phyloP scores from a whole-genome alignment of 441 rosid species.

The Brassica balearica region DNA sequence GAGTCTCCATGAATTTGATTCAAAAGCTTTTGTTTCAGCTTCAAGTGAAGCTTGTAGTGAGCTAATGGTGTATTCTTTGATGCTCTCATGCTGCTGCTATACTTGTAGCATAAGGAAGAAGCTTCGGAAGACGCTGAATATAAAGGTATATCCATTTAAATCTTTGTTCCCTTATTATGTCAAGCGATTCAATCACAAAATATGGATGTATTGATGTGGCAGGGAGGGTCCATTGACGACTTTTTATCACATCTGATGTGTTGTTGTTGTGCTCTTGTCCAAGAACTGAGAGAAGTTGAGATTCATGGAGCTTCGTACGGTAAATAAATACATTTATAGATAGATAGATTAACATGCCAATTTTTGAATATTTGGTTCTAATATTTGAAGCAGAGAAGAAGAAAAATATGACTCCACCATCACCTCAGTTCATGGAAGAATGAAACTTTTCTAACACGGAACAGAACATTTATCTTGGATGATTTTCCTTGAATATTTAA shows the following conservation, averaged over 20 bases:
- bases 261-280: conserved; percentile 68
- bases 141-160: conserved; percentile 49
- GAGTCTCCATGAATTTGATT: neutral
- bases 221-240: conserved; percentile 93
- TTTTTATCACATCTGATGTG: conserved; percentile 93
- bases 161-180: no score
- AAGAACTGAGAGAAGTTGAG: conserved; percentile 52
- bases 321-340: neutral
- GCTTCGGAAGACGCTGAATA: conserved; percentile 76
- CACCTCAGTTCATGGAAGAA: conserved; percentile 83
- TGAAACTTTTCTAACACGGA: conserved; percentile 39
- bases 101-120: conserved; percentile 87
- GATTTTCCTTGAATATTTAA: conserved; percentile 7
- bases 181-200: no score
- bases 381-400: conserved; percentile 34
- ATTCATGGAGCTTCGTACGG: conserved; percentile 1
- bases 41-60: conserved; percentile 85
- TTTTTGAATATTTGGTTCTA: neutral
- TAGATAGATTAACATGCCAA: neutral
- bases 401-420: conserved; percentile 72
- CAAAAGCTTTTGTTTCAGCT: conserved; percentile 52
- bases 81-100: conserved; percentile 93
- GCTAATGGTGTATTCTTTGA: conserved; percentile 84
- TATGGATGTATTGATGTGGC: conserved; percentile 27
- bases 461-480: neutral